These are phyloP conservation scores for Suillus occidentalis DNA, from an alignment of 768 basidiomycete species.

Conservation along the genomic window DNA sequence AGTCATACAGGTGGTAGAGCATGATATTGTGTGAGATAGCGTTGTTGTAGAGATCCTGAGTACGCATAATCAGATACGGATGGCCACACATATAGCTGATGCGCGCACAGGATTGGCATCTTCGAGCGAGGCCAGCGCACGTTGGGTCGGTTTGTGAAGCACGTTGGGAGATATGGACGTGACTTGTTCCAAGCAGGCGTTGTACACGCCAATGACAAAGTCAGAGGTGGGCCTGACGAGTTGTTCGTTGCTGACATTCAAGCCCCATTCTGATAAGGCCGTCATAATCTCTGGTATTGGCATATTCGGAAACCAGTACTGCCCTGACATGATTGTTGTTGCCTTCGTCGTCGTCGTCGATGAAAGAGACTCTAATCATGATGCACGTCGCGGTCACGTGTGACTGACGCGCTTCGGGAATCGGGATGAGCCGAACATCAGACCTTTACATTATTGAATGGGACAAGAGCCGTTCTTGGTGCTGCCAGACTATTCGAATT, in stretches of 20 bases:
- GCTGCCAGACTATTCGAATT: not conserved
- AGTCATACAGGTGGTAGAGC: constrained; percentile 62
- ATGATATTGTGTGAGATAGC: constrained; percentile 64
- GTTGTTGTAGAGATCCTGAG: constrained; percentile 64
- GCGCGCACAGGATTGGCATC: constrained; percentile 54
- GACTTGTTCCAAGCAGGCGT: constrained; percentile 70
- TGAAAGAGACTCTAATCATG: not conserved
- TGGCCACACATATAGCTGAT: not conserved
- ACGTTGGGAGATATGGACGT: constrained; percentile 59
- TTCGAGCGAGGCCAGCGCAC: constrained; percentile 49
- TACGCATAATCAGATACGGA: not conserved
- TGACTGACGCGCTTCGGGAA: not conserved
- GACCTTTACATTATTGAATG: constrained; percentile 4
- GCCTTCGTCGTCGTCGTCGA: not conserved
- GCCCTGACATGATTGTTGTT: constrained; percentile 26
- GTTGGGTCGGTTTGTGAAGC: constrained; percentile 59
- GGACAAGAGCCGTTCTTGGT: constrained; percentile 1
- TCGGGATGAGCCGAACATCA: constrained; percentile 3
- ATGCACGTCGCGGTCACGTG: constrained; percentile 31
- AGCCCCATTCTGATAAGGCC: constrained; percentile 67
- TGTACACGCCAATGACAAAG: constrained; percentile 70
- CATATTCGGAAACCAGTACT: constrained; percentile 68
- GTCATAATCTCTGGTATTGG: constrained; percentile 60
- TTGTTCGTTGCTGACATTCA: constrained; percentile 65
- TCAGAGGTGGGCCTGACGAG: constrained; percentile 66